Conservation (phyloP, 805 yeast genomes). For the Torulaspora microellipsoides region DNA sequence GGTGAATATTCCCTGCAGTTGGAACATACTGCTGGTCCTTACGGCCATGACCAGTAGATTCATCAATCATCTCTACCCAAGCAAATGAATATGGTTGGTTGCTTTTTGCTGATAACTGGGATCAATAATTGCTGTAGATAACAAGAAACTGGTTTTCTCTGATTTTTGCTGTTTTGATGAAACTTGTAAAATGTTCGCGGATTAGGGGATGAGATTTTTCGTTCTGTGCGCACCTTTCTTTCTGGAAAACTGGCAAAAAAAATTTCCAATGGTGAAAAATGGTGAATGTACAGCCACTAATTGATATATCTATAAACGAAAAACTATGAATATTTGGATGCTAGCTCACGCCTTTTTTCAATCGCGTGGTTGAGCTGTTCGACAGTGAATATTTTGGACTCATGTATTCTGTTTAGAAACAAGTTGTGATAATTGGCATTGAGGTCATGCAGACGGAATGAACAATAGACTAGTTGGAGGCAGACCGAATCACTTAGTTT, state of each 20-base stretch:
- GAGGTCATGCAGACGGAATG: conserved; percentile 64
- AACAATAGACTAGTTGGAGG: conserved; percentile 80
- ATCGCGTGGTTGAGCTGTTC: conserved; percentile 26
- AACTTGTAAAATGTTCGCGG: no score
- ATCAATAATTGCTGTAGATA: no score
- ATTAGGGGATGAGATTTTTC: no score
- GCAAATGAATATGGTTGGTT: no score
- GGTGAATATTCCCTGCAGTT: conserved; percentile 7
- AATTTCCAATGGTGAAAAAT: background rate
- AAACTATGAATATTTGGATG: conserved; percentile 23
- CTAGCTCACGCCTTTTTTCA: conserved; percentile 32
- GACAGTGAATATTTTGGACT: conserved; percentile 21
- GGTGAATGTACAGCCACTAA: background rate
- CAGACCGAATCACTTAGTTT: conserved; percentile 59
- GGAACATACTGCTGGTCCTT: conserved; percentile 10
- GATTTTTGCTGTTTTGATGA: no score
- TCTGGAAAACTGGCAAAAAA: no score
- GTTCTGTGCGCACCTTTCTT: no score
- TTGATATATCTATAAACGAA: background rate
- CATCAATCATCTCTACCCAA: conserved; percentile 4
- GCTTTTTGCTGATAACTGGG: no score
- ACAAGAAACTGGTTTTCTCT: no score
- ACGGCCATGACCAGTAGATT: conserved; percentile 9
- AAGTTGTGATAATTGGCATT: conserved; percentile 32
- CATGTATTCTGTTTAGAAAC: conserved; percentile 28